Base-by-base conservation (phyloP, 2,329 filamentous ascomycete genomes). In the Exophiala sp. region DNA sequence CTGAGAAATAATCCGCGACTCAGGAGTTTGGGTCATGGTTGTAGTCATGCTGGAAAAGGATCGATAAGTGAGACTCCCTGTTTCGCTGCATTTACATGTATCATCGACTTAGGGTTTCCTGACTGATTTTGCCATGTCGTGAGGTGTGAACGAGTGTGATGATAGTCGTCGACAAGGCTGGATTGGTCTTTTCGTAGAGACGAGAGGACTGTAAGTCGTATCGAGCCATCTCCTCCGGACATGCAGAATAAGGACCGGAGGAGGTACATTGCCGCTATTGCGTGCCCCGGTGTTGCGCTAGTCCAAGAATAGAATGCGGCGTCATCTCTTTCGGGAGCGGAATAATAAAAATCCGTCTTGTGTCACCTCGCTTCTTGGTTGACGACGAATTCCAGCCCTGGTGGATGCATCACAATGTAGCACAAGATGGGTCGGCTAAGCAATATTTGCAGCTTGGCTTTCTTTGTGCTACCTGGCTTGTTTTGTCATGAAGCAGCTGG, bases 1-100 rank as follows among this genome's bases (percentile, higher is more conserved):
- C 2, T 43, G 62, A 21, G 51, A 50, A 29, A 55, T 45, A 47
- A 41, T 60, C 14, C 50, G 54, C 33, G 55, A 53, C 55, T 64
- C 60, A 35, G 60, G 57, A 54, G 56, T 47, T 43, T 62, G 56
- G 40, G 60, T 62, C 62, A 64, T 64, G 18, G 58, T 64, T 7
- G 60, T 62, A 44, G 50, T 62, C 59, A 62, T 62, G 46, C 46
- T 46, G 41, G 29, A 35, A 50, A 52, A 35, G 53, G 45, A 54
- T 46, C 16, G 58, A 42, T 16, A 29, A 52, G 18, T 18, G 42
- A 48, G 38, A 18, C 12, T 18, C 42, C 49, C 36, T 35, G 18
- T 50, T 24, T 9, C 43, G 47, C 21, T 58, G 42, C 46, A 49
- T 46, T 38, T 52, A 47, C 39, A 9, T 24, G 33, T 24, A 32